These are phyloP conservation scores for Curvularia sp. DNA, from an alignment of 2,329 filamentous ascomycete species.

Conservation along the genomic window DNA sequence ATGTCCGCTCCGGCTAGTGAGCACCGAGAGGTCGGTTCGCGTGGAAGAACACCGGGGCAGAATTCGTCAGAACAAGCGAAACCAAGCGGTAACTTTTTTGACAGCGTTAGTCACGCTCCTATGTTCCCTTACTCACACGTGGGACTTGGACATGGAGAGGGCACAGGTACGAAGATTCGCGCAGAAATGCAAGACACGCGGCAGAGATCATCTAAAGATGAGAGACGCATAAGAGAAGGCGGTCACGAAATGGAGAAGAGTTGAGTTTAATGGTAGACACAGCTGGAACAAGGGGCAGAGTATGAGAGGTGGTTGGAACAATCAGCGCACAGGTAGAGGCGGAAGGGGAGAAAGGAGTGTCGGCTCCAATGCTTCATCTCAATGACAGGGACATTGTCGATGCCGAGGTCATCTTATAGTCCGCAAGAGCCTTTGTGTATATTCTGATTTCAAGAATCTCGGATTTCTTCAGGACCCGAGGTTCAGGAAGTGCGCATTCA, in stretches of 20 bases:
- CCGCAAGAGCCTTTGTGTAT: not conserved
- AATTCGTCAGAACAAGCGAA: not conserved
- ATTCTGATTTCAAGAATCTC: not conserved
- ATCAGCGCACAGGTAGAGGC: not conserved
- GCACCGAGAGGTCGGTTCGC: not conserved
- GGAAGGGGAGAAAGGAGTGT: not conserved
- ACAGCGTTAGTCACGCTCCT: not conserved
- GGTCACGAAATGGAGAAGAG: constrained; percentile 10
- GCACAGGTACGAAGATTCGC: not conserved
- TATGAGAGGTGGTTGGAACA: not conserved
- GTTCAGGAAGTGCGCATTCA: not conserved
- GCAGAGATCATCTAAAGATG: not conserved
- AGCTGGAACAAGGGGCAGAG: not conserved
- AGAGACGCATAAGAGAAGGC: not conserved
- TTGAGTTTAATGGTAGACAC: not conserved
- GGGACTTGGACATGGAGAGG: not conserved
- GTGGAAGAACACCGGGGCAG: not conserved
- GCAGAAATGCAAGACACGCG: not conserved
- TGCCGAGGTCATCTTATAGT: not conserved
- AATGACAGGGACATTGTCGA: not conserved
- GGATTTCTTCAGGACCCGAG: too few relatives aligned
- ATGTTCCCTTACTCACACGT: not conserved
- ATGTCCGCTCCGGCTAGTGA: not conserved
- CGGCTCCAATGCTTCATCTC: not conserved
- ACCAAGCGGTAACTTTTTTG: not conserved